Base-by-base conservation (phyloP, 2,329 filamentous ascomycete genomes). In the Pseudophaeomoniella oleicola region DNA sequence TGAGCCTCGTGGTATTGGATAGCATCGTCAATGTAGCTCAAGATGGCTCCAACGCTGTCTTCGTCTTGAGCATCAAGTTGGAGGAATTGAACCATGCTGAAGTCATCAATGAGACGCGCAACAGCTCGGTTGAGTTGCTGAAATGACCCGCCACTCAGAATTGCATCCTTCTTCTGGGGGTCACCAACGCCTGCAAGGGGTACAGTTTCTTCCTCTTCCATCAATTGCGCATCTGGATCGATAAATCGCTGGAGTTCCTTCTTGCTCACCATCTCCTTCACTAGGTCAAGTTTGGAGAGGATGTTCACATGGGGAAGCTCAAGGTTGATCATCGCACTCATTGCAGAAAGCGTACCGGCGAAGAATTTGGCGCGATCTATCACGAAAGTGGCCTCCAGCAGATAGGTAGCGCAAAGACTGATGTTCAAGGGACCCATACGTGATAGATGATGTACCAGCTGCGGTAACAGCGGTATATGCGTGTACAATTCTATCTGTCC, bases 261-360 rank as follows among this genome's bases (percentile, higher is more conserved):
- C 58, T 85, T 85, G 40, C 78, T 78, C 16, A 96, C 73, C 58
- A 90, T 83, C 29, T 83, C 85, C 56, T 90, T 90, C 46, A 96
- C 77, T 42, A 96, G 72, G 56, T 98, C 90, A 87, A 96, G 96
- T 64, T 98, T 98, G 54, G 81, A 92, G 38, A 98, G 65, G 42
- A 98, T 81, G 56, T 98, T 98, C 54, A 98, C 76, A 55, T 98
- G 90, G 3, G 90, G 90, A 45, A 96, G 76, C 61, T 96, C 90
- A 44, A 98, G 73, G 85, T 96, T 90, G 51, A 98, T 76, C 90
- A 98, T 98, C 45, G 90, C 87, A 51, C 83, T 92, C 90, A 98
- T 96, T 45, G 90, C 90, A 54, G 82, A 90, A 41, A 98, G 67
- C 0, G 90, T 94, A 10, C 90, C 90, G 0, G 90, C 80, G 59